phyloP scores from a whole-genome alignment of 305 asterid species.

The Rubia tinctorum region DNA sequence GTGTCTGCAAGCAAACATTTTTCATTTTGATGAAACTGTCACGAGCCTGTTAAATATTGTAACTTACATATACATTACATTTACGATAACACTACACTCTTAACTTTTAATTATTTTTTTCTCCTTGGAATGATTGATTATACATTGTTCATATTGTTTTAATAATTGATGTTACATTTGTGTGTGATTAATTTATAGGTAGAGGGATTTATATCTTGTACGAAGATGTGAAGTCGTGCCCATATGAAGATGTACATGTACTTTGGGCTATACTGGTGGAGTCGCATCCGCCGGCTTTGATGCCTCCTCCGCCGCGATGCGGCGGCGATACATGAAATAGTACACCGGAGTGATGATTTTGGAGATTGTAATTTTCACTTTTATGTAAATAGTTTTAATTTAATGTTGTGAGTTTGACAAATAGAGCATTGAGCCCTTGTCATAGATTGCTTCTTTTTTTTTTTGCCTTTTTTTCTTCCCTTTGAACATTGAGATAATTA shows the following conservation, averaged over 20 bases:
- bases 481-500: background rate
- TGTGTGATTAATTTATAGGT: constrained; percentile 32
- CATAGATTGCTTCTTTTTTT: constrained; percentile 6
- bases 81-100: no score
- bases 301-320: constrained; percentile 46
- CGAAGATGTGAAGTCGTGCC: constrained; percentile 96
- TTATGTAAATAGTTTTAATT: constrained; percentile 46
- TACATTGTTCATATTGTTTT: no score
- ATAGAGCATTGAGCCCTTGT: constrained; percentile 24
- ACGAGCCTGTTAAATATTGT: background rate
- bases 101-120: no score
- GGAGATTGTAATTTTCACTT: constrained; percentile 15
- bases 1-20: background rate
- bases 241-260: constrained; percentile 88
- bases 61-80: no score
- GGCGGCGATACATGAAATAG: constrained; percentile 16
- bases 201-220: constrained; percentile 90
- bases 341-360: background rate
- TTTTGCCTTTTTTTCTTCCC: background rate
- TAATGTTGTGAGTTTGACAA: constrained; percentile 20
- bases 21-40: background rate
- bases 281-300: constrained; percentile 67
- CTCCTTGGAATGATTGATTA: no score
- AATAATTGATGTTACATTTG: no score
- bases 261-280: constrained; percentile 95